Base-by-base conservation (phyloP, 2,329 filamentous ascomycete species). In the Cladophialophora chaetospira region DNA sequence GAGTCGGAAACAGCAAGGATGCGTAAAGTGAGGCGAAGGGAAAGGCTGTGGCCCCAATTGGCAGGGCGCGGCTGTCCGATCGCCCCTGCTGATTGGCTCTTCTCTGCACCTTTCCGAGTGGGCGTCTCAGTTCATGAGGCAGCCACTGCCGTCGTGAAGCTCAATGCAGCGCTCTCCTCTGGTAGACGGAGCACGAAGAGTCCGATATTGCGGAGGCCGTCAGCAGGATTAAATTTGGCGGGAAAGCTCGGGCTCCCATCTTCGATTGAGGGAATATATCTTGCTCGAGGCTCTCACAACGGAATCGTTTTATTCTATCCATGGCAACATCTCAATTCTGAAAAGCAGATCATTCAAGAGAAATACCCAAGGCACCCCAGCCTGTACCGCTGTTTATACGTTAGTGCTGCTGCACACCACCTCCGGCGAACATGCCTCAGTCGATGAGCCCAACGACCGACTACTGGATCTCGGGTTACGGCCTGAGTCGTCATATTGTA, bases 391-490 rank as follows among this genome's bases (percentile, higher is more conserved):
- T 15, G 19, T 28, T 28, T 17, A 54, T 58, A 49, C 50, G 42
- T 59, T 49, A 48, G 19, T 43, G 52, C 57, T 51, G 42, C 40
- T 42, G 9, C 26, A 19, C 31, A 21, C 21, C 42, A 10, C 31
- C 35, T 2, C 40, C 19, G 29, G n/a, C 26, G 11, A 33, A 26
- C 40, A 65, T 62, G 62, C 52, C 61, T 47, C 57, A 56, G 28
- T 31, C 59, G 17, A 33, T 54, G 21, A 25, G 38, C 17, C 28
- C 49, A 15, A 25, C 53, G 42, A 70, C 75, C 56, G 72, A 77
- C 62, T 79, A 79, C 64, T 79, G 76, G 72, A 69, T 79, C 40
- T 75, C 77, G 28, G 77, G 77, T 45, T 78, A 75, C 58, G 72
- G 72, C 13, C 72, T 79, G n/a, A 78, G 76, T 40, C 72, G 77